These are phyloP conservation scores for Rhododendron griersonianum DNA, from an alignment of 148 eudicot genomes.

Conservation along the genomic window DNA sequence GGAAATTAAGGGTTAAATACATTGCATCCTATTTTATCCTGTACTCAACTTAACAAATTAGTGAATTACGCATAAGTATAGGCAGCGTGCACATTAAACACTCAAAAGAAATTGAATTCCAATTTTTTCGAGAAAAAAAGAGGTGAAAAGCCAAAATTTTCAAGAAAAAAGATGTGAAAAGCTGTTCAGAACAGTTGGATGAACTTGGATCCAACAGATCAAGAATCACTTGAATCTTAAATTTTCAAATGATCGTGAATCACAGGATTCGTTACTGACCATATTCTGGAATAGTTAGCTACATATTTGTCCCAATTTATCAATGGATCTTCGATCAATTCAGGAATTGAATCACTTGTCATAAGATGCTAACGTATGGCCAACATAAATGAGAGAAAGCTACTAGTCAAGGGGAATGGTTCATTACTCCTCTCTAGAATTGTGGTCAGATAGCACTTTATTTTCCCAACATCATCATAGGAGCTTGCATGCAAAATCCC, in stretches of 20 bases:
- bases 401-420: neutral
- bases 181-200: neutral
- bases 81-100: neutral
- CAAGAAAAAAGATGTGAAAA: neutral
- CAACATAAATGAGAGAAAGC: neutral
- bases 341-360: neutral
- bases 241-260: neutral
- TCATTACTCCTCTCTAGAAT: neutral
- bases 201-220: neutral
- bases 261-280: neutral
- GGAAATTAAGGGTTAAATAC: neutral
- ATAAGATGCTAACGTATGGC: neutral
- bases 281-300: neutral
- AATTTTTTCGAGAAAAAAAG: neutral
- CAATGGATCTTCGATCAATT: neutral
- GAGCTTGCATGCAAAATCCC: neutral
- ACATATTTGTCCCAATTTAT: neutral
- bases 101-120: neutral
- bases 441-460: neutral
- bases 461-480: neutral
- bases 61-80: neutral
- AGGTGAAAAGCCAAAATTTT: neutral
- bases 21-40: neutral
- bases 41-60: neutral
- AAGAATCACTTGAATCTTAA: neutral